Conservation (phyloP, 495 filamentous ascomycete species). For the Annulohypoxylon moriforme region DNA sequence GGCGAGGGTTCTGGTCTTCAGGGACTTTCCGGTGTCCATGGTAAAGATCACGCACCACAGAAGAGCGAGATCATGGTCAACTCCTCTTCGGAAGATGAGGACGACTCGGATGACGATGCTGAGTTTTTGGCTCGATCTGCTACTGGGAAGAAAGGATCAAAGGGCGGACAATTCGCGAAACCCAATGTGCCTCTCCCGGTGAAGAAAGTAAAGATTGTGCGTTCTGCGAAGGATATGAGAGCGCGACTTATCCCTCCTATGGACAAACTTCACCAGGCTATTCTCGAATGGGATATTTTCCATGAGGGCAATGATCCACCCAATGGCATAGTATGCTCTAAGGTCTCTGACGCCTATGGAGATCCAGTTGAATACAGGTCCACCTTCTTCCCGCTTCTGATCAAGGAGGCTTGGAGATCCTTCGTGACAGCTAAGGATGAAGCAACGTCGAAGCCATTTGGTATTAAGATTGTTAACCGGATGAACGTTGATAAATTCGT, state of each 20-base stretch:
- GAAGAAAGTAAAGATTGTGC: slow-evolving; percentile 78
- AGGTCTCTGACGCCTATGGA: slow-evolving; percentile 79
- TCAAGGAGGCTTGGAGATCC: slow-evolving; percentile 95
- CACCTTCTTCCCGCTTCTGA: slow-evolving; percentile 89
- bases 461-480: slow-evolving; percentile 84
- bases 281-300: slow-evolving; percentile 94
- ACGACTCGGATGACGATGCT: slow-evolving; percentile 68
- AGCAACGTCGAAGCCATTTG: slow-evolving; percentile 77
- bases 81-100: slow-evolving; percentile 79
- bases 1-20: slow-evolving; percentile 83
- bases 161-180: slow-evolving; percentile 59
- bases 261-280: slow-evolving; percentile 81
- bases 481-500: slow-evolving; percentile 92
- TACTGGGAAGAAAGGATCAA: slow-evolving; percentile 58
- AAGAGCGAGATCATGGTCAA: slow-evolving; percentile 91
- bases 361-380: slow-evolving; percentile 82
- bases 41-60: slow-evolving; percentile 78
- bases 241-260: slow-evolving; percentile 92
- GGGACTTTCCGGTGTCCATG: slow-evolving; percentile 76
- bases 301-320: slow-evolving; percentile 87
- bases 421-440: slow-evolving; percentile 93
- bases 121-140: slow-evolving; percentile 55
- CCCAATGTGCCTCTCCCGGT: slow-evolving; percentile 73
- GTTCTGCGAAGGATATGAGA: slow-evolving; percentile 91
- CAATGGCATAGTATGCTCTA: slow-evolving; percentile 73